Base-by-base conservation (phyloP, 108 stramenopile species). In the Schizochytrium sp. region DNA sequence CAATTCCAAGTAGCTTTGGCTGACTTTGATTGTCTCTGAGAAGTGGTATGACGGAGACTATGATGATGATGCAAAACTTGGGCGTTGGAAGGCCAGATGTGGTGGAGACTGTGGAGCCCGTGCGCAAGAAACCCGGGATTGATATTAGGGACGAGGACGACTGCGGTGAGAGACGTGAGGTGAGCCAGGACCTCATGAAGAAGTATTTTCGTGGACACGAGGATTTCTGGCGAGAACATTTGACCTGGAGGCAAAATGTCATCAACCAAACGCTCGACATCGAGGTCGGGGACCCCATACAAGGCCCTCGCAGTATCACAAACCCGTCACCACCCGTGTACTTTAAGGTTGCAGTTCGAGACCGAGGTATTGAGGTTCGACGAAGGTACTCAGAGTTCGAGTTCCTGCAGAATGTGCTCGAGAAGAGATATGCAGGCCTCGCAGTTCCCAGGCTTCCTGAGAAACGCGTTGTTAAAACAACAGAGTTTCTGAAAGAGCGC, bases 361-460 rank as follows among this genome's bases (percentile, higher is more conserved):
- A 44, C 15, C 28, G 72, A 60, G 59, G 17, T n/a, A 72, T 60
- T n/a, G 50, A 83, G 53, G 76, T 83, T n/a, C 76, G 76, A n/a
- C 47, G 76, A 13, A 83, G 76, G 53, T 83, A 38, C 53, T 83
- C 76, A 10, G 76, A 83, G 50, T 83, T 83, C 53, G 76, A 83
- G 3, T 83, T 49, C 50, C 53, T 83, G 5, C 47, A 55, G 76
- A 53, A 83, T 8, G 53, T 49, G 12, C 76, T 83, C n/a, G 50
- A 55, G 76, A 49, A 83, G 55, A 17, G 76, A 17, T 83, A 83
- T 40, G 53, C 53, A 5, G 76, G 76, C 50, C 47, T 83, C 50
- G 47, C 55, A 13, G 53, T 83, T 2, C 76, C 76, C 2, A 47
- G 53, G 45, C 76, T 83, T 10, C 76, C 76, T 40, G 76, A 49